Base-by-base conservation (phyloP, 768 basidiomycete genomes). In the Floccularia luteovirens region DNA sequence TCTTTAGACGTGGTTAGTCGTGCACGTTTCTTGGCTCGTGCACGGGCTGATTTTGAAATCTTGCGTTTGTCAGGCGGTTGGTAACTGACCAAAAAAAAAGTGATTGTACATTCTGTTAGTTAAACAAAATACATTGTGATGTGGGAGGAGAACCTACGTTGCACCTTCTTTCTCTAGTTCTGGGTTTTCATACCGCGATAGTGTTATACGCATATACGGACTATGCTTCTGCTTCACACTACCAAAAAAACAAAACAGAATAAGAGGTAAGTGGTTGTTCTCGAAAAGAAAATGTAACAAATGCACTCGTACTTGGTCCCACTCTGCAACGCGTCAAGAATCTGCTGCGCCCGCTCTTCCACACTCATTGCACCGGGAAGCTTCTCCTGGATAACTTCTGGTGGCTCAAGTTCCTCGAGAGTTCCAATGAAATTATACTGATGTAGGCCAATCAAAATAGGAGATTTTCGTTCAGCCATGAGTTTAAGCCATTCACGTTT, bases 381-480 rank as follows among this genome's bases (percentile, higher is more conserved):
- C 36, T 12, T 22, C 27, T 4, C 38, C 32, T 1, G 28, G 19
- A 14, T 24, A 39, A 16, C 47, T 34, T 4, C 33, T 13, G 4
- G 43, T 19, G 28, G 41, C 5, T 57, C 64, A 8, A 63, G 46
- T 3, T 65, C 68, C 41, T 78, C 76, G 20, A 88, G 56, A 31
- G 52, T 72, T 0, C 77, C 74, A 8, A 88, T 59, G 40, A 83
- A 71, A 46, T 88, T 90, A 60, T 88, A 89, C 53, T 90, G 87
- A 52, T 86, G 74, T 24, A 90, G 57, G 2, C 86, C 86, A 3
- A 58, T 55, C 20, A 63, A 53, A 31, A 64, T 62, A n/a, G 58
- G 55, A 2, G 64, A 67, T 24, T 50, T 57, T 10, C 60, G 70
- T 14, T 56, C 47, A 30, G 70, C 69, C 4, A 82, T 61, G 12